These are phyloP conservation scores for Corrigiola litoralis DNA, from an alignment of 179 eudicot genomes.

Conservation along the genomic window DNA sequence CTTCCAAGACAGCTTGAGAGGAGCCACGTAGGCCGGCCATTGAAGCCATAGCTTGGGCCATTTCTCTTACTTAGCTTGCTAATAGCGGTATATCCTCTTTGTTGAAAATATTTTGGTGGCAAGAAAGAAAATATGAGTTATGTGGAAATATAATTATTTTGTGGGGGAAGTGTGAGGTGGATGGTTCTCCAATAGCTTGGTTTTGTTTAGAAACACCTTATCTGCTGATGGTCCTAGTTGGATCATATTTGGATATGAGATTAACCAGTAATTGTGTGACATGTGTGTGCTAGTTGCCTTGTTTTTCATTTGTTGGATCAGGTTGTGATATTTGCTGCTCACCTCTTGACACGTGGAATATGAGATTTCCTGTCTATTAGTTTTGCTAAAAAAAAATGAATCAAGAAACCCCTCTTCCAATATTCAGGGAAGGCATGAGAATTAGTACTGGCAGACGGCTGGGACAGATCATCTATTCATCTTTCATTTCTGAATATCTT, in stretches of 20 bases:
- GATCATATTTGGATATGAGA: slow-evolving; percentile 42
- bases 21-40: slow-evolving; percentile 69
- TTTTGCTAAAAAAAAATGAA: too few species aligned
- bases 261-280: slow-evolving; percentile 32
- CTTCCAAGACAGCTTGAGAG: slow-evolving; percentile 67
- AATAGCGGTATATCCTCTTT: too few species aligned
- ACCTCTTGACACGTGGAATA: slow-evolving; percentile 20
- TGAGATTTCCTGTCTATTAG: background rate
- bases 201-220: slow-evolving; percentile 31
- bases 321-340: slow-evolving; percentile 1
- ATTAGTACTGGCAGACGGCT: too few species aligned
- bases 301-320: slow-evolving; percentile 11
- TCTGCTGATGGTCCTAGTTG: slow-evolving; percentile 34
- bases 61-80: background rate
- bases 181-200: slow-evolving; percentile 17
- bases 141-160: slow-evolving; percentile 28
- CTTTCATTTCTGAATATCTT: too few species aligned
- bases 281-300: slow-evolving; percentile 19
- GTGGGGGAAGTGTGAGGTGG: slow-evolving; percentile 26
- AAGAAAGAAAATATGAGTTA: background rate
- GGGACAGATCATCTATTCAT: too few species aligned
- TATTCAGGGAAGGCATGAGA: too few species aligned
- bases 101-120: background rate
- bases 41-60: slow-evolving; percentile 91
- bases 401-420: too few species aligned